Evolutionary conservation across 768 basidiomycete species (phyloP).

Genomic region (Cystofilobasidium bisporidii): DNA sequence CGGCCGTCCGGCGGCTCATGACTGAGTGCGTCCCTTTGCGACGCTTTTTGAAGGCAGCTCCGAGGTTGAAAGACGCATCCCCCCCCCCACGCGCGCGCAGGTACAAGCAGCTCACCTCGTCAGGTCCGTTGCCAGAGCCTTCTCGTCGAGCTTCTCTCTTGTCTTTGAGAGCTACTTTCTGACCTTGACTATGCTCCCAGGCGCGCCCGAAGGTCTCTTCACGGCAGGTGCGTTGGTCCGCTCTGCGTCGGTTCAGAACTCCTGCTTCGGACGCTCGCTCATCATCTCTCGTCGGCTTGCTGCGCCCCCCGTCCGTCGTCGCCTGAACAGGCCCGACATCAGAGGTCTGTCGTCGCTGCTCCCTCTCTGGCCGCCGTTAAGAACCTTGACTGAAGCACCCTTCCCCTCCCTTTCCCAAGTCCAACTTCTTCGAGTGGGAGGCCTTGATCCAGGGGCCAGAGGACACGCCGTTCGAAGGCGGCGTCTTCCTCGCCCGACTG

Average conservation of each 20-base stretch:
- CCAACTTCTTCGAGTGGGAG: constrained; percentile 91
- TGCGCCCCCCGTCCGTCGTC: not conserved
- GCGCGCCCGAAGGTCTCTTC: constrained; percentile 28
- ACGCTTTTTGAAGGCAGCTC: too few species aligned
- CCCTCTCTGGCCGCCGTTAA: not conserved
- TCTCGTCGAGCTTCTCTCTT: not conserved
- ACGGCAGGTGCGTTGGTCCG: constrained; percentile 17
- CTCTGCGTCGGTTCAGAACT: too few species aligned
- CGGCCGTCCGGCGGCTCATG: constrained; percentile 78
- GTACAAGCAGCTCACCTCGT: constrained; percentile 64
- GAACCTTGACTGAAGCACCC: too few species aligned
- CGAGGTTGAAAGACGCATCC: too few species aligned
- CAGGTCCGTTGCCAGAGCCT: constrained; percentile 1
- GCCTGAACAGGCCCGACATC: not conserved
- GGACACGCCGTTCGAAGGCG: constrained; percentile 65
- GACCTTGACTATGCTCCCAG: not conserved
- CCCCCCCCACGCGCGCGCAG: too few species aligned
- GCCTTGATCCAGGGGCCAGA: constrained; percentile 87
- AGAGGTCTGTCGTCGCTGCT: not conserved
- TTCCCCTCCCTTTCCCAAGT: constrained; percentile 2
- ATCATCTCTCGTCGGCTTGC: not conserved
- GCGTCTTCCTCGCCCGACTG: constrained; percentile 12
- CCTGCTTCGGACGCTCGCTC: not conserved
- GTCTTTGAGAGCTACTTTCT: not conserved
- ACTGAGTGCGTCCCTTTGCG: constrained; percentile 50